Evolutionary conservation across 495 filamentous ascomycete species (phyloP), one percentile per base, ranked within the genome.

Genomic region (Trichocladium antarcticum): DNA sequence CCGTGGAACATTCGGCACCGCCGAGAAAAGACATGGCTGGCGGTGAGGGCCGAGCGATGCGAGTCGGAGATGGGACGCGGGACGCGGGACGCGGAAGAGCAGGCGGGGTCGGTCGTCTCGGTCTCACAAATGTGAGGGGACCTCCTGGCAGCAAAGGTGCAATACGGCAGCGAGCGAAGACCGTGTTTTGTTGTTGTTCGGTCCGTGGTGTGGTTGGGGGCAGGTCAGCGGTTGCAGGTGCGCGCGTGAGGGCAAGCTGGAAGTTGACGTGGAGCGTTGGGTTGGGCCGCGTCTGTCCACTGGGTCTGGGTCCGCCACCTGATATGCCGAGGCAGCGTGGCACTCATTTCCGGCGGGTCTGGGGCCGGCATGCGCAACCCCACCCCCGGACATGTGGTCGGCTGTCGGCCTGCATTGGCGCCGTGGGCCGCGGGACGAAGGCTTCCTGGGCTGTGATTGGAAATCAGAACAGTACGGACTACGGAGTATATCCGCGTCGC

Each of bases 1-100:
- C 89, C 36, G 92, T 95, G 40, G 92, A 97, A 74, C 92, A 98
- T 69, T 97, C 92, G 55, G 89, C 85, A 56, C 90, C 90, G 68
- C 85, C 86, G 54, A 95, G 76, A 64, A 98, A 95, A 19, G 89
- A 93, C 92, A 95, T 95, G 54, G 45, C 50, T 48, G 37, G 27
- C 27, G 47, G n/a, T 15, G 17, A 19, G 39, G 34, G 8, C 20
- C 27, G 10, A n/a, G 40, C 24, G 8, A 27, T 27, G 4, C 24
- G 24, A 8, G 8, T 24, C 15, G 19, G 39, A 32, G 37, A 29
- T 16, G 27, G 40, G 11, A n/a, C 28, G n/a, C 22, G 41, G 20
- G 5, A 45, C 16, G 22, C 21, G 16, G 21, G 31, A 21, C 8
- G 8, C 10, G 31, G 22, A 49, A 35, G 4, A 27, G 8, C 24